Evolutionary conservation across 2,329 filamentous ascomycete genomes (phyloP).

Genomic region (Calycina herbarum): DNA sequence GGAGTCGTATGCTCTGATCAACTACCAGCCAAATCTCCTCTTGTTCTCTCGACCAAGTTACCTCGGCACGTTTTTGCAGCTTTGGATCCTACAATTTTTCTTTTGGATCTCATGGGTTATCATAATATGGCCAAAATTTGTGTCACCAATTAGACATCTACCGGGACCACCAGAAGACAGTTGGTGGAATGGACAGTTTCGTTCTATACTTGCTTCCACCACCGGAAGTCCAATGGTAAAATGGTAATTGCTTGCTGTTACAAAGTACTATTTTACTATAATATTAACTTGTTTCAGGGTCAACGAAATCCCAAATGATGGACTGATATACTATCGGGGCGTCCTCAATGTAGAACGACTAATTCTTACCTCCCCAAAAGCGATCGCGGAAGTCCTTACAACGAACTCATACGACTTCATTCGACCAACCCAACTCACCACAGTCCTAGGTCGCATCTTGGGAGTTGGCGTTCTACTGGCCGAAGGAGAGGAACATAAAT

Average conservation of each 20-base stretch:
- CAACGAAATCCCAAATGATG: constrained; percentile 62
- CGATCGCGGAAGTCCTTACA: constrained; percentile 68
- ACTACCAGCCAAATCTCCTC: constrained; percentile 28
- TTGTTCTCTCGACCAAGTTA: constrained; percentile 34
- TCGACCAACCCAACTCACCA: constrained; percentile 58
- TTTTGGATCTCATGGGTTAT: constrained; percentile 43
- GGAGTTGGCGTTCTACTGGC: constrained; percentile 74
- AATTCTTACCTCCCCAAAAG: constrained; percentile 62
- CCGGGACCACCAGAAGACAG: constrained; percentile 49
- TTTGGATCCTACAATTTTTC: constrained; percentile 42
- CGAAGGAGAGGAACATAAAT: constrained; percentile 88
- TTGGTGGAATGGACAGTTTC: constrained; percentile 48
- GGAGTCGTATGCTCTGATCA: constrained; percentile 27
- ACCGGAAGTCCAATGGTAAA: constrained; percentile 41
- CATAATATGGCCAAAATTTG: constrained; percentile 56
- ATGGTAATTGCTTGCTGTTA: constrained; percentile 33
- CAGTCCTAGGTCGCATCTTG: constrained; percentile 61
- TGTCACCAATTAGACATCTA: constrained; percentile 59
- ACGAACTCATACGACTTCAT: constrained; percentile 69
- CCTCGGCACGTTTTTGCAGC: constrained; percentile 41
- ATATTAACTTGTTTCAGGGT: constrained; percentile 44
- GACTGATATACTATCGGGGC: constrained; percentile 66
- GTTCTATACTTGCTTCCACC: constrained; percentile 39
- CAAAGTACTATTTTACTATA: not conserved
- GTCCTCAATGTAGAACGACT: constrained; percentile 63